A percentile compares a stretch with the other conserved stretches of the same genome.
Conservation (phyloP, 768 basidiomycete genomes). For the Chalciporus piperatus region DNA sequence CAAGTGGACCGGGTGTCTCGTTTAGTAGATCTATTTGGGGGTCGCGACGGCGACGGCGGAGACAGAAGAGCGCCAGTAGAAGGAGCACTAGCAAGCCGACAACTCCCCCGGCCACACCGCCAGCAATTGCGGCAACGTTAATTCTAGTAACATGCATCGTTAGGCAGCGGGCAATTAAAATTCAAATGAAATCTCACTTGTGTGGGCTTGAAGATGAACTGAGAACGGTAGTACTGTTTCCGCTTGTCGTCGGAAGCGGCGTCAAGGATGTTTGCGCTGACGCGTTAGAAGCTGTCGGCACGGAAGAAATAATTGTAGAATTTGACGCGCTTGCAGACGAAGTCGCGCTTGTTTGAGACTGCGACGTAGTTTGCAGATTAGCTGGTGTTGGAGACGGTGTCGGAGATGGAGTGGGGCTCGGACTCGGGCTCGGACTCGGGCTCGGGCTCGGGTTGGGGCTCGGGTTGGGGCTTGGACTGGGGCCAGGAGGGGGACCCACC, state of each 20-base stretch:
- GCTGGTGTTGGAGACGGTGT: not conserved
- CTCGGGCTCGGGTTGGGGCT: too few relatives aligned
- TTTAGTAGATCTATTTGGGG: not conserved
- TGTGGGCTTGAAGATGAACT: slow-evolving; percentile 1
- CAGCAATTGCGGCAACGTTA: slow-evolving; percentile 14
- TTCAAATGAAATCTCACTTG: slow-evolving; percentile 8
- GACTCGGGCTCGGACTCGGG: not conserved
- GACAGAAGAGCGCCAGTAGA: slow-evolving; percentile 9
- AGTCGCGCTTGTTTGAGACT: not conserved
- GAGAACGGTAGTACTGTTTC: not conserved
- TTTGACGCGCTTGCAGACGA: not conserved
- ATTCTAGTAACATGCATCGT: slow-evolving; percentile 6
- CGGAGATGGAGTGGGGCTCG: slow-evolving; percentile 6
- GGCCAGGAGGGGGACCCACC: slow-evolving; percentile 4
- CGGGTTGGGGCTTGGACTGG: not conserved
- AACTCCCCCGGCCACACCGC: slow-evolving; percentile 18
- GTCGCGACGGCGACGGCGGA: slow-evolving; percentile 11
- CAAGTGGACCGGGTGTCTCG: slow-evolving; percentile 8
- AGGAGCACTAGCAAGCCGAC: slow-evolving; percentile 15
- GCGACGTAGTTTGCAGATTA: not conserved
- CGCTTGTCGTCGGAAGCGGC: slow-evolving; percentile 11
- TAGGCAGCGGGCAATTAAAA: not conserved
- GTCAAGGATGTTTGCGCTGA: not conserved
- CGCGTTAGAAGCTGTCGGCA: not conserved
- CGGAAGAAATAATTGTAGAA: too few relatives aligned